Conservation (phyloP, 345 rosid genomes). For the Eucalyptus sideroxylon region DNA sequence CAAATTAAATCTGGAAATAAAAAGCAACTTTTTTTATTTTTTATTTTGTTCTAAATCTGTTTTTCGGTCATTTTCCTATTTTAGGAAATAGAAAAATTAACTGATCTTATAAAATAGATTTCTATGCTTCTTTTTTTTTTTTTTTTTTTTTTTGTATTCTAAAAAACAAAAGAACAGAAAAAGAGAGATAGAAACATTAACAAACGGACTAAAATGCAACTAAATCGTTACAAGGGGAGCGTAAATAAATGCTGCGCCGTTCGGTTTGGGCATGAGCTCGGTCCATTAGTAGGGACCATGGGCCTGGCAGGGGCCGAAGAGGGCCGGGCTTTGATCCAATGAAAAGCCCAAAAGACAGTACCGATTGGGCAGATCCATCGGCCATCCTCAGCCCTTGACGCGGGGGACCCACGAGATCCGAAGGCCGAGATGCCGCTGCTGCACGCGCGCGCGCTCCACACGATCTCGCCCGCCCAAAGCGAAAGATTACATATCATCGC, state of each 20-base stretch:
- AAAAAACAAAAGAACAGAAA: accelerated
- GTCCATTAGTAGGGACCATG: neutral
- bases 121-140: too few relatives aligned
- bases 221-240: neutral
- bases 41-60: accelerated
- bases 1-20: accelerated
- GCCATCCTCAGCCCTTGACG: neutral
- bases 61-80: accelerated
- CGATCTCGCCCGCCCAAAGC: neutral
- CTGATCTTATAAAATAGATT: accelerated
- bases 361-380: accelerated
- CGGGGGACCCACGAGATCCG: neutral
- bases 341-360: neutral
- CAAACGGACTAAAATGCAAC: neutral
- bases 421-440: neutral
- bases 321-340: neutral
- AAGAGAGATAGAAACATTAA: accelerated
- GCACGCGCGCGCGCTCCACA: neutral
- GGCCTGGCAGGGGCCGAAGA: accelerated
- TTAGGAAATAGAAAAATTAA: accelerated
- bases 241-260: neutral
- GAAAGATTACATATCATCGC: neutral
- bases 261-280: neutral
- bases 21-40: accelerated
- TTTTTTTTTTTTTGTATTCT: too few relatives aligned